These are phyloP conservation scores for Backusella westeae DNA, from an alignment of 192 early-diverging fungal genomes.

Conservation along the genomic window DNA sequence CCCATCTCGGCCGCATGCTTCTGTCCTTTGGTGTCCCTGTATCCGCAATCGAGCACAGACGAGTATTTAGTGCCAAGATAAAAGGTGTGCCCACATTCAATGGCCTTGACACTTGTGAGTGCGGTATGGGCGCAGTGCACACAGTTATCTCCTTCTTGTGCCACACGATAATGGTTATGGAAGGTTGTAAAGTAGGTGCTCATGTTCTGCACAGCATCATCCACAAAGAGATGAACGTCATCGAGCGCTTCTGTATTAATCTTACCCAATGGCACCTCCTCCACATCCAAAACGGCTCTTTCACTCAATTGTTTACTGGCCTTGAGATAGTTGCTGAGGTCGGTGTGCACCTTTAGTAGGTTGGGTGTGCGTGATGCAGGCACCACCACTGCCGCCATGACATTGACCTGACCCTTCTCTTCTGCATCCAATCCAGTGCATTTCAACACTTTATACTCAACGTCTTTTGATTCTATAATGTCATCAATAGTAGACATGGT, in stretches of 20 bases:
- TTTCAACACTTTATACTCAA: not conserved
- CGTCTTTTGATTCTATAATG: not conserved
- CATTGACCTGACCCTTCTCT: not conserved
- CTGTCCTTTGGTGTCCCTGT: slow-evolving; percentile 32
- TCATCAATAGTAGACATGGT: not conserved
- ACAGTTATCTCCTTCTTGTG: slow-evolving; percentile 49
- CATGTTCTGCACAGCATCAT: slow-evolving; percentile 15
- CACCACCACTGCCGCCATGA: not conserved
- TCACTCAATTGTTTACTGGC: not conserved
- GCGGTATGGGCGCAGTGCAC: slow-evolving; percentile 27
- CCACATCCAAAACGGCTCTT: not conserved
- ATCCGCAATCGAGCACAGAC: slow-evolving; percentile 57
- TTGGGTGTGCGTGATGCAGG: slow-evolving; percentile 8
- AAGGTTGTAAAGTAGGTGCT: not conserved
- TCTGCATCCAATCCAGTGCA: not conserved
- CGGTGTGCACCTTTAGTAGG: slow-evolving; percentile 17
- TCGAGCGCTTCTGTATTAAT: not conserved
- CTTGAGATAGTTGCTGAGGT: slow-evolving; percentile 4
- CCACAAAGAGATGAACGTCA: slow-evolving; percentile 15
- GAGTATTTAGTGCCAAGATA: slow-evolving; percentile 91
- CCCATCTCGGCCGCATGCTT: slow-evolving; percentile 76
- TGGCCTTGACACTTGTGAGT: slow-evolving; percentile 49
- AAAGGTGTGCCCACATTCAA: slow-evolving; percentile 90
- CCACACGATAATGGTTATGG: slow-evolving; percentile 45
- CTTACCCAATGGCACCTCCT: not conserved